phyloP scores from a whole-genome alignment of 73 alveolate genomes.

The Tetrahymena borealis region DNA sequence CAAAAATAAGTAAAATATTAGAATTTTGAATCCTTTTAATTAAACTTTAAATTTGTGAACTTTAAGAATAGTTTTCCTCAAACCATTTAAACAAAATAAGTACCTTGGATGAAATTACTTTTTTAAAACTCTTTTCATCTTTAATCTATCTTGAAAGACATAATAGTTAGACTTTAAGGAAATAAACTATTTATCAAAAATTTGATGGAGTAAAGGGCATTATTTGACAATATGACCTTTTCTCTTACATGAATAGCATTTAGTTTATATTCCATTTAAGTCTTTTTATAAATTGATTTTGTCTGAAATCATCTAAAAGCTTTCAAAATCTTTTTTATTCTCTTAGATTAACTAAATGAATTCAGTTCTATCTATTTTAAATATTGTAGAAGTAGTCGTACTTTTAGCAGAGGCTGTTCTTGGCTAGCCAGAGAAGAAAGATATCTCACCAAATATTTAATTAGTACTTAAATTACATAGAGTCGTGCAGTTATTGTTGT shows the following conservation, averaged over 20 bases:
- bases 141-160: no score
- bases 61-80: no score
- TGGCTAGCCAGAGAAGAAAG: not conserved
- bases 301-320: not conserved
- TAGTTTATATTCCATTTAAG: not conserved
- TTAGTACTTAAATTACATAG: not conserved
- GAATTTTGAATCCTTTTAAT: no score
- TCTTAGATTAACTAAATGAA: not conserved
- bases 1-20: no score
- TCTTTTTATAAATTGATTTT: not conserved
- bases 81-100: no score
- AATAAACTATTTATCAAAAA: not conserved
- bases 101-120: no score
- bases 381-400: not conserved
- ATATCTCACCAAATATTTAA: not conserved
- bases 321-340: not conserved
- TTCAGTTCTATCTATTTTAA: not conserved
- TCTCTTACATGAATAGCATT: not conserved
- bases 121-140: no score
- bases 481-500: not conserved
- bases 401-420: not conserved
- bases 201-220: not conserved
- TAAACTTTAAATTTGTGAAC: no score
- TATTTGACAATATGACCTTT: not conserved
- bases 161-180: no score